Evolutionary conservation across 148 eudicot genomes (phyloP), one percentile per base, ranked within the genome.

Genomic region (Chenopodium berlandieri): DNA sequence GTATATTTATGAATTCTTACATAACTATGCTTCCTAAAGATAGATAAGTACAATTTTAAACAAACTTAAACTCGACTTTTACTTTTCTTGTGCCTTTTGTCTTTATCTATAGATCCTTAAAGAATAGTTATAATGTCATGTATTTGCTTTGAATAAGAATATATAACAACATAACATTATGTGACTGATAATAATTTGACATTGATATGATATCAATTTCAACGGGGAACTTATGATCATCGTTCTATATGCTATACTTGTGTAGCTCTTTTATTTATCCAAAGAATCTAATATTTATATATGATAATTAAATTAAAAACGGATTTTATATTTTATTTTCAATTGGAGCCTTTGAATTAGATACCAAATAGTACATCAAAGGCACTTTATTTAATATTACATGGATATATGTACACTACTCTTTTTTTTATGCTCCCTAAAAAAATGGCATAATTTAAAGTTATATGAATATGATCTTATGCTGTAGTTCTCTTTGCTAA

Each of bases 291-390:
- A 70, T 34, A 50, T 52, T 14, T 14, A 17, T 32, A 25, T 66
- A 54, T 37, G 44, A 75, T 19, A n/a, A 74, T 74, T 40, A 6
- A 40, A 5, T 40, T 40, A 50, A 37, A 47, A 16, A 63, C 64
- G 31, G 58, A 30, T 79, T 31, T 67, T 31, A 10, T 54, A 54
- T 54, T 54, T 16, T 54, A 32, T 69, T 69, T 69, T 60, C 60
- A 16, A 75, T 69, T 75, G 73, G 79, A 67, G 83, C 79, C 83
- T 81, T 81, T 81, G 79, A 50, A 81, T 81, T 74, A 81, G 79
- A 81, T 81, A 52, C 83, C 64, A 32, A 65, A 4, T 75, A 7
- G 31, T 50, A 75, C 23, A 69, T 70, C 34, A 70, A 63, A 54
- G 75, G 65, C 81, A 54, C 75, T 70, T 71, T 71, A 16, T 71